Conservation (phyloP, 2,329 filamentous ascomycete species). For the Periconia digitata region DNA sequence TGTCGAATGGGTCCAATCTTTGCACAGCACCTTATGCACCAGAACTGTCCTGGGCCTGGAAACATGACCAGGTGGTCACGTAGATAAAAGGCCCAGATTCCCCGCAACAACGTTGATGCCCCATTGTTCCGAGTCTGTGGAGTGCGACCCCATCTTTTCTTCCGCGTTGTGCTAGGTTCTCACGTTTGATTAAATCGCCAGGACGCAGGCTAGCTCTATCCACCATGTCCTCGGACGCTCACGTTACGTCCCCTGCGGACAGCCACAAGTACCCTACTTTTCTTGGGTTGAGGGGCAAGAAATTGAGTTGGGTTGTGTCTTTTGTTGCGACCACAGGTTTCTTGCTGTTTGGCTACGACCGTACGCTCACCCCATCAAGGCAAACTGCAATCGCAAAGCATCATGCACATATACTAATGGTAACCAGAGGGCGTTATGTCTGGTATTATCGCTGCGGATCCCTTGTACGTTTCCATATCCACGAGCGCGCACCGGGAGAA, state of each 20-base stretch:
- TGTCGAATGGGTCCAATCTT: constrained; percentile 14
- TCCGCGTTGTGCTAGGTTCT: background rate
- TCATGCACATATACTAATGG: too few species aligned
- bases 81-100: constrained; percentile 16
- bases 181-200: too few species aligned
- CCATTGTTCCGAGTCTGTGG: background rate
- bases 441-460: constrained; percentile 40
- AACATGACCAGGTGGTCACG: constrained; percentile 1
- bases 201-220: background rate
- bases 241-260: constrained; percentile 2
- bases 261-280: constrained; percentile 23
- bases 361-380: too few species aligned
- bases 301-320: constrained; percentile 30
- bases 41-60: background rate
- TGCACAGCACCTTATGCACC: constrained; percentile 14
- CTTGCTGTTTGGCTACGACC: constrained; percentile 36
- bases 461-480: too few species aligned
- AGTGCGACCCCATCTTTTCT: background rate
- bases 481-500: too few species aligned
- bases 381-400: too few species aligned
- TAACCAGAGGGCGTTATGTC: constrained; percentile 44
- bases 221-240: constrained; percentile 6
- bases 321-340: constrained; percentile 29
- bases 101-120: constrained; percentile 5
- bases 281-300: constrained; percentile 30